Base-by-base conservation (phyloP, 106 monocot genomes). In the Phalaenopsis aphrodite region DNA sequence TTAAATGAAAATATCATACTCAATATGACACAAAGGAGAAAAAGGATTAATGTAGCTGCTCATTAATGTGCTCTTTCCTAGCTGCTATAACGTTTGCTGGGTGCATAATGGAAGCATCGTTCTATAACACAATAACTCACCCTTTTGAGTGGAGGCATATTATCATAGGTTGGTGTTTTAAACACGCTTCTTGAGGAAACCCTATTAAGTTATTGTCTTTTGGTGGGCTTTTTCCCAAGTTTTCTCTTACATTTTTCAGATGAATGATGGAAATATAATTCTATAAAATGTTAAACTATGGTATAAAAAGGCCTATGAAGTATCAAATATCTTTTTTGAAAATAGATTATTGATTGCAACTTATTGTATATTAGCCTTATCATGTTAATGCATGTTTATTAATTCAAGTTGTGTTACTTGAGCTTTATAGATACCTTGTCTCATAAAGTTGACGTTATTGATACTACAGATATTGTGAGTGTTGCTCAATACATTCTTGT, bases 401-500 rank as follows among this genome's bases (percentile, higher is more conserved):
- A 14, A 10, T 52, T 52, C 1, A 52, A 61, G 21, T 61, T 21
- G 19, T 61, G 21, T 61, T 61, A n/a, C 61, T 61, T 61, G 7
- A 5, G 18, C 61, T 21, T 7, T 18, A n/a, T 61, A n/a, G 61
- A 21, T 61, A 61, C 21, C n/a, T n/a, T 61, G 4, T 5, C 21
- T 21, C 69, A 39, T 69, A 15, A 5, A 69, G 11, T 49, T 52
- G 76, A 8, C 23, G 9, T 76, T 49, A 76, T 85, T 80, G 9
- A 48, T 19, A 82, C 67, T 45, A 69, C 56, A 94, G 94, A 83
- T 86, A 79, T 94, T 76, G 89, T 86, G 17, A 87, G 93, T 85
- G 84, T 88, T 76, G 93, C 99, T 36, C 45, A 85, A 77, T 99
- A 93, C 84, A 89, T 99, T 81, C 89, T 99, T 78, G 82, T 99